phyloP scores from a whole-genome alignment of 2,329 filamentous ascomycete genomes.

The Herpotrichia juniperi region DNA sequence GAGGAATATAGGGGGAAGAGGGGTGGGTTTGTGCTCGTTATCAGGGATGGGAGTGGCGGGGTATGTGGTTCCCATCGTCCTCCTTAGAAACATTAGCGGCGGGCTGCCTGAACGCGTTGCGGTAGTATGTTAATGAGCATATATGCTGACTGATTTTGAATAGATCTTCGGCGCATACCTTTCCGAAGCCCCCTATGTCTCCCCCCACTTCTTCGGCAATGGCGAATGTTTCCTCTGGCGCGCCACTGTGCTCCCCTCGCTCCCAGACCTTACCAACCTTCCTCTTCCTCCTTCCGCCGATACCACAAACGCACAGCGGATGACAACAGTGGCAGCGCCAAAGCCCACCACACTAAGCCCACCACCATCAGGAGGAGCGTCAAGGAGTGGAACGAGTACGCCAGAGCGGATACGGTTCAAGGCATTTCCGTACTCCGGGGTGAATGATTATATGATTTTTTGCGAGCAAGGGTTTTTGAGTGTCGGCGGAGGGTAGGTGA shows the following conservation, averaged over 20 bases:
- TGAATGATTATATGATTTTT: constrained; percentile 96
- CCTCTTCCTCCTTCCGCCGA: constrained; percentile 74
- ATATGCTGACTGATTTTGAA: neutral
- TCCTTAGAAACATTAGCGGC: neutral
- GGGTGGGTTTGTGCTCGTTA: constrained; percentile 87
- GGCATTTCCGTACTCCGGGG: constrained; percentile 92
- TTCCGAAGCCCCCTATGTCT: constrained; percentile 82
- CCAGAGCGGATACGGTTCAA: constrained; percentile 89
- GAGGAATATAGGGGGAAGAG: constrained; percentile 69
- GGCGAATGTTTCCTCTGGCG: constrained; percentile 96
- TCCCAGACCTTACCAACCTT: constrained; percentile 57
- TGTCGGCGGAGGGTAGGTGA: constrained; percentile 74
- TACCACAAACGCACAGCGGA: constrained; percentile 65
- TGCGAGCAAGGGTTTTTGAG: constrained; percentile 86
- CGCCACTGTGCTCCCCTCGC: constrained; percentile 67
- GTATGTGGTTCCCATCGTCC: constrained; percentile 57
- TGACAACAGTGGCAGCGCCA: constrained; percentile 60
- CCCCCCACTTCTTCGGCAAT: constrained; percentile 88
- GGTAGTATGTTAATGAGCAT: neutral
- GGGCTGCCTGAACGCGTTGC: neutral
- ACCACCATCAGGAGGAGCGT: constrained; percentile 35
- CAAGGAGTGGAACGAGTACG: constrained; percentile 58
- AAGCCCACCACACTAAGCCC: constrained; percentile 33
- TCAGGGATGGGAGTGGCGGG: constrained; percentile 76
- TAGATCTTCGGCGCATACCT: constrained; percentile 89